Base-by-base conservation (phyloP, 2,329 filamentous ascomycete species). In the Pseudonectria foliicola region DNA sequence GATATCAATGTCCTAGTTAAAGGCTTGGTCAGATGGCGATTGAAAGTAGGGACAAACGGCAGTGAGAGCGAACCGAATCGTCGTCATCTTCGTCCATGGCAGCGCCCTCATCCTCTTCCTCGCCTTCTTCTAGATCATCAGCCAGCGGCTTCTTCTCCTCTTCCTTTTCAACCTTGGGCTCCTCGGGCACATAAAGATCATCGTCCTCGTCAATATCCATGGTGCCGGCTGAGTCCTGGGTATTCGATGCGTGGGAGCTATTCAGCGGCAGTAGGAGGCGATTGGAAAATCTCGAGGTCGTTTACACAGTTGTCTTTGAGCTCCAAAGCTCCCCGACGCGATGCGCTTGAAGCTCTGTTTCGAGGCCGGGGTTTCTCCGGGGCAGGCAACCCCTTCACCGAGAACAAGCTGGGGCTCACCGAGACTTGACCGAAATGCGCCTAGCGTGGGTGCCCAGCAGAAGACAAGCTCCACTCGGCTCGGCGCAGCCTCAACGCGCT, bases 161-260 rank as follows among this genome's bases (percentile, higher is more conserved):
- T 11, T 48, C 43, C 8, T 44, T 46, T 36, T 68, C 54, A 13
- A 54, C 50, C 32, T 63, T 63, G 26, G 68, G 63, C 56, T 79
- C 75, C 40, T 80, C 77, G 2, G 73, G 70, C 38, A 71, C 72
- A 53, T 82, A 82, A 50, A 82, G 77, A 57, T 82, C 77, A 45
- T 81, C 77, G 33, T 80, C 77, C 45, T 81, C 77, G 57, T 82
- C 77, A 39, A 81, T 72, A 53, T 82, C 77, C 75, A 82, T 81
- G 14, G 44, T 67, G 52, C 38, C 42, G 39, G 43, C 26, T 32
- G 7, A 25, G 16, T 11, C 48, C 13, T 13, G 16, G 29, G 6
- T 11, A 27, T 21, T 6, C 5, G 18, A 21, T 21, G 18, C 8
- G 18, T 21, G 18, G 5, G 18, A 21, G 8, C 5, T 21, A 8